Conservation (phyloP, 2,329 filamentous ascomycete species). For the Penicillium sp. region DNA sequence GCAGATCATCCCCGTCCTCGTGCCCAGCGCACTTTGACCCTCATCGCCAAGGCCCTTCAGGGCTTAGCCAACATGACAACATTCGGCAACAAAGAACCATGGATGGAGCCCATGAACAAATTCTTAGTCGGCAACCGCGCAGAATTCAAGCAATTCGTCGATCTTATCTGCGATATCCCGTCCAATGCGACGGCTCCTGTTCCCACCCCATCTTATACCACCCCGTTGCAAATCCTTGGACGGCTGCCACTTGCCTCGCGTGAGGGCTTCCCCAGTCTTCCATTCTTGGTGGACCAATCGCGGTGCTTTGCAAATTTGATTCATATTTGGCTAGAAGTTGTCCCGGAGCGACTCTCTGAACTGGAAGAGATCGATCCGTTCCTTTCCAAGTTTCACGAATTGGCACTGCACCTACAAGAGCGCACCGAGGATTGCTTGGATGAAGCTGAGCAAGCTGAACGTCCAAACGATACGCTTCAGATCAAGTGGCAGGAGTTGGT, state of each 20-base stretch:
- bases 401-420: conserved; percentile 44
- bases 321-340: conserved; percentile 53
- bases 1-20: conserved; percentile 76
- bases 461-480: conserved; percentile 48
- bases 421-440: conserved; percentile 49
- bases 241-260: conserved; percentile 77
- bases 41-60: conserved; percentile 90
- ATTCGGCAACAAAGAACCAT: conserved; percentile 93
- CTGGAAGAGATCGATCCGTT: conserved; percentile 39
- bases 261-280: conserved; percentile 90
- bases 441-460: conserved; percentile 50
- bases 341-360: conserved; percentile 42
- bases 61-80: conserved; percentile 86
- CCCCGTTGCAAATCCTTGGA: conserved; percentile 84
- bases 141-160: conserved; percentile 83
- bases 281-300: conserved; percentile 87
- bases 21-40: conserved; percentile 82
- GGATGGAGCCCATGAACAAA: conserved; percentile 98
- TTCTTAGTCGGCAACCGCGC: conserved; percentile 76
- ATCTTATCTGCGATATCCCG: conserved; percentile 80
- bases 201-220: conserved; percentile 83
- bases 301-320: conserved; percentile 82
- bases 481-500: conserved; percentile 53
- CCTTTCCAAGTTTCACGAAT: conserved; percentile 45
- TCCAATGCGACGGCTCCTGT: conserved; percentile 65